Base-by-base conservation (phyloP, 1,284 basidiomycete genomes). In the Fomitopsis betulina region DNA sequence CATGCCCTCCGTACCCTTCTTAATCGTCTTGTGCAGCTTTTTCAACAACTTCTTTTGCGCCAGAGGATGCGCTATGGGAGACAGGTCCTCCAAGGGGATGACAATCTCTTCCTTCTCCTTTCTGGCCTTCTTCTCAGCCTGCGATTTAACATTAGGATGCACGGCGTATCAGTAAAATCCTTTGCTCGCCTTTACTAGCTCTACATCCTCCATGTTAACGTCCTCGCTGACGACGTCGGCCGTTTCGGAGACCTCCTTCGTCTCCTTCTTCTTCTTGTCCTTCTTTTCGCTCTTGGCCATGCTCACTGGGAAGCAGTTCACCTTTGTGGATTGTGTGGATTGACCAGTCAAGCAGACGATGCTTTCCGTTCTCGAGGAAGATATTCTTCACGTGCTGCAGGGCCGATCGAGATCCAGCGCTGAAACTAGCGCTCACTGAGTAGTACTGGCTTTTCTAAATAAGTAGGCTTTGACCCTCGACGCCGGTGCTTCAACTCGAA, bases 21-120 rank as follows among this genome's bases (percentile, higher is more conserved):
- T 96, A 66, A 96, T 91, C 2, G 91, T 90, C 74, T 93, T 95
- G 76, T 96, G 88, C 40, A 98, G 76, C 74, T 94, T 96, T 76
- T 96, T 98, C 54, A 89, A 75, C 30, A 97, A 81, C 76, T 97
- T 98, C 78, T 89, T 94, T 72, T 89, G 86, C 19, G 96, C 95
- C 37, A 98, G 78, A 12, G 95, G 95, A 62, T 88, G 86, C 7
- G 95, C 96, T 61, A 98, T 86, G 33, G 94, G 93, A 5, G 93
- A 93, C 45, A 97, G 81, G 62, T 94, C 91, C 62, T 93, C 93
- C 2, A 87, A 60, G 7, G 89, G 82, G 47, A 94, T 85, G n/a
- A 79, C 70, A 57, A 89, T 79, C 64, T 87, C 86, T 39, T 85
- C 84, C 62, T 72, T 77, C 27, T 73, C 73, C 68, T 81, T 86